phyloP scores from a whole-genome alignment of 805 yeast species.

The Yamadazyma olivae region DNA sequence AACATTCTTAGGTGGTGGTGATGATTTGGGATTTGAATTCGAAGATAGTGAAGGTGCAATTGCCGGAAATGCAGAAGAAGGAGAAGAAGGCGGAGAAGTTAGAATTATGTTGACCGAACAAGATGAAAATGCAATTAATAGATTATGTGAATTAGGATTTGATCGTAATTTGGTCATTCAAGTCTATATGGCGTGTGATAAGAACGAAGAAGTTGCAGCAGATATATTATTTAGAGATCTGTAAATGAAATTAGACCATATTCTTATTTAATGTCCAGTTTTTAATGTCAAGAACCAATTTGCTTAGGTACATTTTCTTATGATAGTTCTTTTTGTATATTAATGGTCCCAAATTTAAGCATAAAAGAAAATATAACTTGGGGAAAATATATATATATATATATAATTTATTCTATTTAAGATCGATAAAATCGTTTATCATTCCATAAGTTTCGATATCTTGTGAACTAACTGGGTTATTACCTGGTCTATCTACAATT shows the following conservation, averaged over 20 bases:
- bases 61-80: slow-evolving; percentile 38
- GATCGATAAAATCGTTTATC: slow-evolving; percentile 16
- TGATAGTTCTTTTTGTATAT: slow-evolving; percentile 4
- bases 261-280: too few relatives aligned
- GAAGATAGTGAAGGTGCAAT: slow-evolving; percentile 38
- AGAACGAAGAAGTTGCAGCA: slow-evolving; percentile 95
- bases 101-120: slow-evolving; percentile 68
- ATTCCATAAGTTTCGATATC: slow-evolving; percentile 23
- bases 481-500: slow-evolving; percentile 75
- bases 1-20: slow-evolving; percentile 61
- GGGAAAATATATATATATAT: too few relatives aligned
- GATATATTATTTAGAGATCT: slow-evolving; percentile 70
- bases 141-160: slow-evolving; percentile 91
- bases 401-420: neutral
- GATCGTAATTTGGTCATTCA: slow-evolving; percentile 84
- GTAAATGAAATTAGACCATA: too few relatives aligned
- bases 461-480: slow-evolving; percentile 45
- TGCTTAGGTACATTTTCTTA: too few relatives aligned
- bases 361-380: too few relatives aligned
- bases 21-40: slow-evolving; percentile 40
- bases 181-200: slow-evolving; percentile 96
- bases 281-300: too few relatives aligned
- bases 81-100: slow-evolving; percentile 34
- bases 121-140: slow-evolving; percentile 84
- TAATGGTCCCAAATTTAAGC: slow-evolving; percentile 1